Evolutionary conservation across 345 rosid species (phyloP), one percentile per base, ranked within the genome.

Genomic region (Acer yangbiense): DNA sequence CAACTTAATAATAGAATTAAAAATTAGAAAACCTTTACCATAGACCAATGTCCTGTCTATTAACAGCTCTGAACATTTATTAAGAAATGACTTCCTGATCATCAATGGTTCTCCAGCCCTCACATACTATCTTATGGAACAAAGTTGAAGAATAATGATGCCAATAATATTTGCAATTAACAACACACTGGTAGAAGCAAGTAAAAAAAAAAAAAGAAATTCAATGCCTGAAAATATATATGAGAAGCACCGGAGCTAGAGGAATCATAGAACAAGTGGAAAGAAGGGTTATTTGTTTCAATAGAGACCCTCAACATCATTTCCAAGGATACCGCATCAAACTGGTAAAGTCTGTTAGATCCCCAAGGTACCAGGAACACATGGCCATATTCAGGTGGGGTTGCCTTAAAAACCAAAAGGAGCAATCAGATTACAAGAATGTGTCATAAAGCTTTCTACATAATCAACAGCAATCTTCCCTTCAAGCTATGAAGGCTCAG

Each of bases 341-440:
- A 60, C 55, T 69, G 68, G 63, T 41, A 21, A 73, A 65, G 79
- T 69, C 75, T 60, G 68, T 70, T 70, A 43, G 77, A 64, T 68
- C 81, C 76, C 69, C 39, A 60, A 65, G 86, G 84, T 52, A 83
- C 77, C 79, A 78, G 52, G 63, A 80, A 80, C 79, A 80, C 78
- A 78, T 83, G 86, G 65, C 88, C 86, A 66, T 85, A 80, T 73
- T 82, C 88, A 44, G 76, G 27, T 0, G 84, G 88, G 23, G 65
- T 85, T 66, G 63, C 88, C 84, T 85, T 27, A 64, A 64, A 77
- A 75, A 74, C 48, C 63, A 79, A 69, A 62, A 4, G 25, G 14
- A 46, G 32, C 66, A 54, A 29, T 32, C 67, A 17, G 25, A 67
- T 81, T 43, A 78, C 32, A 77, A 52, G 18, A 68, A 48, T 10